Evolutionary conservation across 805 yeast species (phyloP).

Genomic region (Candida tibetensis): DNA sequence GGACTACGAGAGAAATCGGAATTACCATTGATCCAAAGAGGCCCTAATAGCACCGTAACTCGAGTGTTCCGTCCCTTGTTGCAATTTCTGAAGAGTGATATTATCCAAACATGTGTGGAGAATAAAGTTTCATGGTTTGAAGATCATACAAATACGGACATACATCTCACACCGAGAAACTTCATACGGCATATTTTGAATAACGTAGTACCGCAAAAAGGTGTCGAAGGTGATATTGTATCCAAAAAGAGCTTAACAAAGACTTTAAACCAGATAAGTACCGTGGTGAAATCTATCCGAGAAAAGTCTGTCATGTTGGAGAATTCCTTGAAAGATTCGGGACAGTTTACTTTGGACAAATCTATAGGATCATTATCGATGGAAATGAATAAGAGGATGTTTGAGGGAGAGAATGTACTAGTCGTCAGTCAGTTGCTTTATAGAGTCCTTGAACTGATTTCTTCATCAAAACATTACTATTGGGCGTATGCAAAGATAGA

Average conservation of each 20-base stretch:
- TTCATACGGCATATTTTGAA: slow-evolving; percentile 40
- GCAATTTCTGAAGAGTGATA: slow-evolving; percentile 38
- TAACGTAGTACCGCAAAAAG: slow-evolving; percentile 2
- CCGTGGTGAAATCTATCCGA: slow-evolving; percentile 1
- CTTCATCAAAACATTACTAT: slow-evolving; percentile 35
- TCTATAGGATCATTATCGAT: slow-evolving; percentile 11
- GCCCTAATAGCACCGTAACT: slow-evolving; percentile 12
- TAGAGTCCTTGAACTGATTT: slow-evolving; percentile 22
- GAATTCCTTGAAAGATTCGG: slow-evolving; percentile 3
- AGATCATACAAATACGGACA: slow-evolving; percentile 60
- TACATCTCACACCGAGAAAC: slow-evolving; percentile 56
- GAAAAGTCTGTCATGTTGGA: not conserved
- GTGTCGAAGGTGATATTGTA: not conserved
- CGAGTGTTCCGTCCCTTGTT: slow-evolving; percentile 53
- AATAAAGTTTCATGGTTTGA: slow-evolving; percentile 60
- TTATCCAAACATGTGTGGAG: slow-evolving; percentile 44
- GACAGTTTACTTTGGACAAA: slow-evolving; percentile 2
- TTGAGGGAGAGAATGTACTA: slow-evolving; percentile 10
- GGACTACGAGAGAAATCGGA: slow-evolving; percentile 44
- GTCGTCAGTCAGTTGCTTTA: slow-evolving; percentile 32
- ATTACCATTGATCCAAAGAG: slow-evolving; percentile 21
- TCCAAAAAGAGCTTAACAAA: slow-evolving; percentile 9
- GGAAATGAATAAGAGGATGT: slow-evolving; percentile 8
- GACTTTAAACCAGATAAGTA: slow-evolving; percentile 10
- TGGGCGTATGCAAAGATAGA: slow-evolving; percentile 41